Evolutionary conservation across 495 filamentous ascomycete genomes (phyloP).

Genomic region (Penicillium cosmopolitanum): DNA sequence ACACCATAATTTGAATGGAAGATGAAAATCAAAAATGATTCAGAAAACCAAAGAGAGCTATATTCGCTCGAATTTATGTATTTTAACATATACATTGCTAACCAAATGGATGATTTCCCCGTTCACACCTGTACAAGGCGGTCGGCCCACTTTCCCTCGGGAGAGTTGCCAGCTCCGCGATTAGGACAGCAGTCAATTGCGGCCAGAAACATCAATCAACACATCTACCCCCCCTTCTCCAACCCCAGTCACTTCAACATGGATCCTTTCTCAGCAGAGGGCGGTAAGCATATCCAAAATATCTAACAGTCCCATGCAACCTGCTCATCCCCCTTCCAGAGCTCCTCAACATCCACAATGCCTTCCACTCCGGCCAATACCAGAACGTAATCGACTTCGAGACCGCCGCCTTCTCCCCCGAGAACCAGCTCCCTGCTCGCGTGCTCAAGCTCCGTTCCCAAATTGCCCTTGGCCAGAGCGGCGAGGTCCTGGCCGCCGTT

Average conservation of each 20-base stretch:
- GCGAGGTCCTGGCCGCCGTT: slow-evolving; percentile 70
- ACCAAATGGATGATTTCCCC: neutral
- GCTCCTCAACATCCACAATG: slow-evolving; percentile 91
- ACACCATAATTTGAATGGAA: no score
- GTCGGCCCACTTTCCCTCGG: slow-evolving; percentile 35
- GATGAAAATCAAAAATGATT: no score
- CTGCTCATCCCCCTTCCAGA: slow-evolving; percentile 54
- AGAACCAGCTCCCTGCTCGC: slow-evolving; percentile 77
- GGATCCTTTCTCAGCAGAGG: slow-evolving; percentile 95
- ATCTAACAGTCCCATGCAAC: neutral
- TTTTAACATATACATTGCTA: no score
- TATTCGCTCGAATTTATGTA: no score
- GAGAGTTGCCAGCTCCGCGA: slow-evolving; percentile 25
- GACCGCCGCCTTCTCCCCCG: slow-evolving; percentile 70
- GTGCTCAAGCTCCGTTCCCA: slow-evolving; percentile 79
- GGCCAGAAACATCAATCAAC: slow-evolving; percentile 26
- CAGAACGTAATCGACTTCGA: slow-evolving; percentile 79
- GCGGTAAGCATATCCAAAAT: slow-evolving; percentile 52
- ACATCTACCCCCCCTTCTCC: slow-evolving; percentile 19
- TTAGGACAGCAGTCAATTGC: slow-evolving; percentile 30
- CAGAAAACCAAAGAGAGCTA: no score
- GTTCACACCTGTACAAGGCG: slow-evolving; percentile 16
- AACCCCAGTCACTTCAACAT: slow-evolving; percentile 50
- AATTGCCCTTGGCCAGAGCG: slow-evolving; percentile 77
- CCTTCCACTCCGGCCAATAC: slow-evolving; percentile 94